Evolutionary conservation across 352 stramenopile species (phyloP).

Genomic region (Pythium aquatile): DNA sequence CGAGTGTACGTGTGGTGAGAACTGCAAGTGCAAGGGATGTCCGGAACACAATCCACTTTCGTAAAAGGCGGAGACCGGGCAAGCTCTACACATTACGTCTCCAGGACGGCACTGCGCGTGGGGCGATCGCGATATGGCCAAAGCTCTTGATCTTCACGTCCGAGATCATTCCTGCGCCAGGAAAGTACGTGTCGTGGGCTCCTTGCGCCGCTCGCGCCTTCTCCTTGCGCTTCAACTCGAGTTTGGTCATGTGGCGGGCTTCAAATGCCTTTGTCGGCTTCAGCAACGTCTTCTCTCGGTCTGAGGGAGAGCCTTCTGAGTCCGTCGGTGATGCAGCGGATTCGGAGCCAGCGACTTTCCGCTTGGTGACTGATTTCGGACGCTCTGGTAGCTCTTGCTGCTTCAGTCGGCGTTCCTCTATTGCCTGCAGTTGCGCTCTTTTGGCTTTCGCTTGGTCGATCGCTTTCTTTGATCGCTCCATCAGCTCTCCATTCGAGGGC

Average conservation of each 20-base stretch:
- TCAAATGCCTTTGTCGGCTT: slow-evolving; percentile 50
- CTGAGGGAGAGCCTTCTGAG: slow-evolving; percentile 11
- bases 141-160: slow-evolving; percentile 73
- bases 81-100: slow-evolving; percentile 42
- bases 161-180: slow-evolving; percentile 39
- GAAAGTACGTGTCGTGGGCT: slow-evolving; percentile 60
- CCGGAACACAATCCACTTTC: slow-evolving; percentile 67
- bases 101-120: slow-evolving; percentile 56
- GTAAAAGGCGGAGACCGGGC: not conserved
- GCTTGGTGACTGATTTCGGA: slow-evolving; percentile 28
- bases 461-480: slow-evolving; percentile 47
- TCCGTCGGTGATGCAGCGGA: slow-evolving; percentile 16
- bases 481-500: slow-evolving; percentile 45
- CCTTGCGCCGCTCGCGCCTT: slow-evolving; percentile 37
- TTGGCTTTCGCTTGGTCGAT: slow-evolving; percentile 62
- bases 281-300: slow-evolving; percentile 4
- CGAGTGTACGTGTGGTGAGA: slow-evolving; percentile 78
- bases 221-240: slow-evolving; percentile 40
- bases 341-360: not conserved
- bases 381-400: slow-evolving; percentile 42
- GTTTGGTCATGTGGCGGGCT: slow-evolving; percentile 45
- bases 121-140: slow-evolving; percentile 62
- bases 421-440: slow-evolving; percentile 39
- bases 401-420: slow-evolving; percentile 38
- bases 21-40: slow-evolving; percentile 75